Evolutionary conservation across 768 basidiomycete species (phyloP), one percentile per base, ranked within the genome.

Genomic region (Tephrocybe sp.): DNA sequence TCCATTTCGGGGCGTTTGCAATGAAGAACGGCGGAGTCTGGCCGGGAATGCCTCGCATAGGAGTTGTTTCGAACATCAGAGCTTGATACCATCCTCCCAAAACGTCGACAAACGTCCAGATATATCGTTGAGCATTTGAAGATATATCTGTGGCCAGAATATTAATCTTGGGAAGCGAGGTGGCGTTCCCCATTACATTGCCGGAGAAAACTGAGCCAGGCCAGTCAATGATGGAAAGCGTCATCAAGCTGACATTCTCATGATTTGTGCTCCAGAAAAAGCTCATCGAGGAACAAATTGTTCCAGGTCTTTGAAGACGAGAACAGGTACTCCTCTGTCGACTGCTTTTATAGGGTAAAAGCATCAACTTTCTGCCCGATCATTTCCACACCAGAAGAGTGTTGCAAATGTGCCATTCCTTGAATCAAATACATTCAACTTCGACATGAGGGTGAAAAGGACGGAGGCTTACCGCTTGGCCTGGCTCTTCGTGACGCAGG

Each of bases 1-100:
- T 3, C 50, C 49, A 52, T 64, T 54, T 11, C n/a, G 51, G 41
- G 22, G 59, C 57, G 27, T 53, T 61, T 21, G 33, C 30, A 23
- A 73, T 65, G 41, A 64, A 65, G 53, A 73, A 70, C 3, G 61
- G 60, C 15, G 55, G 27, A 2, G 69, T 67, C 15, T 59, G 52
- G 10, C 58, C 56, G 18, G 50, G 52, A 21, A 65, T 50, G 6
- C 52, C 57, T 23, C 34, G 21, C 6, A 42, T 50, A 43, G 42
- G 48, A 12, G 51, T 21, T 1, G 60, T 59, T 41, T 65, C 59
- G 51, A 56, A 58, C 2, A 66, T 63, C 36, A 59, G 49, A 10
- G 56, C 60, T 29, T 55, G 57, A 49, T 73, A 72, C 59, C 61
- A 59, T 25, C 72, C 72, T 33, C 57, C 56, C n/a, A 56, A 53